A percentile compares a stretch with the other conserved stretches of the same genome.
These are phyloP conservation scores for Xylariomycetidae sp. DNA, from an alignment of 2,329 filamentous ascomycete species.

Conservation along the genomic window DNA sequence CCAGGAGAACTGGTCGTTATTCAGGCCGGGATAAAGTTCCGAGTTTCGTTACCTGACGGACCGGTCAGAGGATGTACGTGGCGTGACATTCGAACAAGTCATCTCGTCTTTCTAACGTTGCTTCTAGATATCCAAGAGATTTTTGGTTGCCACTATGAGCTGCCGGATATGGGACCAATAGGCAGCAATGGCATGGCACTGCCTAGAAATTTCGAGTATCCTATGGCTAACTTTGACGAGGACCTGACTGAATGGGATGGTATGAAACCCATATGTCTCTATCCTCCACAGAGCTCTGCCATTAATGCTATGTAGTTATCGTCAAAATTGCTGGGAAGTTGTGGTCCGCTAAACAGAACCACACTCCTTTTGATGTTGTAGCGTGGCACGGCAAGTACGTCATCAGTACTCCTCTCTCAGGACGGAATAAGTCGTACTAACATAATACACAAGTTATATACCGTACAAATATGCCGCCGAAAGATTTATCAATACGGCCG, in stretches of 20 bases:
- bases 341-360: conserved; percentile 53
- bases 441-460: conserved; percentile 7
- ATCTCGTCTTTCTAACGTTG: background rate
- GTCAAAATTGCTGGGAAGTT: conserved; percentile 57
- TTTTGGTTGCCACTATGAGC: conserved; percentile 57
- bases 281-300: background rate
- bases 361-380: conserved; percentile 62
- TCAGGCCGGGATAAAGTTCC: conserved; percentile 58
- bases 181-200: conserved; percentile 62
- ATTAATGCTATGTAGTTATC: conserved; percentile 33
- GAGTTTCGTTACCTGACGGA: conserved; percentile 49
- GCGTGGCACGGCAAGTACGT: conserved; percentile 64
- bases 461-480: conserved; percentile 47
- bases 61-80: conserved; percentile 48
- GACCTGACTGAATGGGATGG: conserved; percentile 18
- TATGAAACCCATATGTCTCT: conserved; percentile 5
- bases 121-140: conserved; percentile 48
- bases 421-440: background rate
- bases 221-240: conserved; percentile 47
- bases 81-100: too few species aligned
- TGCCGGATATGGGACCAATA: conserved; percentile 62
- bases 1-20: conserved; percentile 63
- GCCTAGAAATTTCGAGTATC: conserved; percentile 58
- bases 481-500: conserved; percentile 53
- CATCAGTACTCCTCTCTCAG: background rate